Evolutionary conservation across 257 asterid species (phyloP), one percentile per base, ranked within the genome.

Genomic region (Scutellaria minor): DNA sequence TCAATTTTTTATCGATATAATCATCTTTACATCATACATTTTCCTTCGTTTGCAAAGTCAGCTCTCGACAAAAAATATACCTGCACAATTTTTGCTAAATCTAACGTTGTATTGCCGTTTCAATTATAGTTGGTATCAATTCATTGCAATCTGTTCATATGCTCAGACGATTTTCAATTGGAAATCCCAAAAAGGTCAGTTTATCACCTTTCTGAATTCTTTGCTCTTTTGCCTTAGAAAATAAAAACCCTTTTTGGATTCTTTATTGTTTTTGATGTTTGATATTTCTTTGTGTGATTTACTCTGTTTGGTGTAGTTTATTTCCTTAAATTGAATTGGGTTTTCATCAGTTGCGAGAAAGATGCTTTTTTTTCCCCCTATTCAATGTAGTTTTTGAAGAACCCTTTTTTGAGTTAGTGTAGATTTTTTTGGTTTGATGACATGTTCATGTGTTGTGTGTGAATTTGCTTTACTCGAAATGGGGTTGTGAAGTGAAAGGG

Each of bases 131-230:
- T 27, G 13, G 52, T 46, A 27, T 64, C 51, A 27, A 63, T 50
- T 64, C 65, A 22, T 45, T 41, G 65, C 65, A 60, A 18, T 24
- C 12, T 47, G 61, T 75, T 40, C 66, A 11, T 47, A 10, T 31
- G 37, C 37, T 31, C 37, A 31, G 37, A 31, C 2, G 37, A 1
- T 31, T 31, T 1, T 31, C 37, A 4, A 13, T 47, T 75, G 51
- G 66, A 27, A 18, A 56, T 70, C 60, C 9, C 65, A 2, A 63
- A 3, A 55, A 78, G 88, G 82, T 83, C 66, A 67, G 75, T 58
- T 75, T 55, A 75, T 77, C 59, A 9, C 64, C 70, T 20, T 67
- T 54, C 58, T 71, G 67, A 74, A 12, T 54, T 73, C 64, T 14
- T 9, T 51, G n/a, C 68, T 53, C 50, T 48, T 37, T 44, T 63